Conservation (phyloP, 2,329 filamentous ascomycete species). For the Colletotrichum destructivum region DNA sequence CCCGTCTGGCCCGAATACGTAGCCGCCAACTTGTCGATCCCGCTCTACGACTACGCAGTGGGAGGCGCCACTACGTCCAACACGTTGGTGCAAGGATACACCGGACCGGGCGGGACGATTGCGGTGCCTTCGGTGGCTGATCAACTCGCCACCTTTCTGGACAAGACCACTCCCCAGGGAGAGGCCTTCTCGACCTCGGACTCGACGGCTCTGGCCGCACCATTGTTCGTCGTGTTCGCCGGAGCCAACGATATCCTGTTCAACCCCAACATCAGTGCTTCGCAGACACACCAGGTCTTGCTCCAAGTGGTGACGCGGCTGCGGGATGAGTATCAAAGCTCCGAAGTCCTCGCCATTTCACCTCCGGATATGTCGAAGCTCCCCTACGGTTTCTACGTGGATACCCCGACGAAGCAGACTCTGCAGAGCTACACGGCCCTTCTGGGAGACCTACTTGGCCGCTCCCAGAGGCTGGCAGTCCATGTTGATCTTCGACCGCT, state of each 20-base stretch:
- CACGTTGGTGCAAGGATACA: slow-evolving; percentile 26
- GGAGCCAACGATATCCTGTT: slow-evolving; percentile 35
- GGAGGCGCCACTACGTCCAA: slow-evolving; percentile 38
- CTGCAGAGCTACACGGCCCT: slow-evolving; percentile 14
- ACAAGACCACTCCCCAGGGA: slow-evolving; percentile 14
- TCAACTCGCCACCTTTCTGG: slow-evolving; percentile 26
- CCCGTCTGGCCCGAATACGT: slow-evolving; percentile 38
- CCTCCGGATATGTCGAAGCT: slow-evolving; percentile 30
- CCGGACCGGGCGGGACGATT: slow-evolving; percentile 28
- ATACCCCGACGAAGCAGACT: neutral
- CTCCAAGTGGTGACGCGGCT: neutral
- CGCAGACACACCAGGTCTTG: slow-evolving; percentile 29
- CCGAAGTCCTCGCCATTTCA: slow-evolving; percentile 20
- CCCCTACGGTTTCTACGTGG: slow-evolving; percentile 26
- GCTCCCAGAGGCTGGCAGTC: neutral
- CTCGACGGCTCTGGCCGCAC: slow-evolving; percentile 12
- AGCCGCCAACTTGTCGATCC: slow-evolving; percentile 33
- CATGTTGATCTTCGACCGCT: slow-evolving; percentile 26
- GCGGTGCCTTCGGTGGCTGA: slow-evolving; percentile 27
- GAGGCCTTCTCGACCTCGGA: neutral
- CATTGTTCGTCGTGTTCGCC: slow-evolving; percentile 22
- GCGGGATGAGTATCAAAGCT: neutral
- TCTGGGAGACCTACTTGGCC: slow-evolving; percentile 4
- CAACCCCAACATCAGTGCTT: slow-evolving; percentile 35
- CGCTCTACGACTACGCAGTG: slow-evolving; percentile 39